phyloP scores from a whole-genome alignment of 768 basidiomycete species.

The Imleria badia region DNA sequence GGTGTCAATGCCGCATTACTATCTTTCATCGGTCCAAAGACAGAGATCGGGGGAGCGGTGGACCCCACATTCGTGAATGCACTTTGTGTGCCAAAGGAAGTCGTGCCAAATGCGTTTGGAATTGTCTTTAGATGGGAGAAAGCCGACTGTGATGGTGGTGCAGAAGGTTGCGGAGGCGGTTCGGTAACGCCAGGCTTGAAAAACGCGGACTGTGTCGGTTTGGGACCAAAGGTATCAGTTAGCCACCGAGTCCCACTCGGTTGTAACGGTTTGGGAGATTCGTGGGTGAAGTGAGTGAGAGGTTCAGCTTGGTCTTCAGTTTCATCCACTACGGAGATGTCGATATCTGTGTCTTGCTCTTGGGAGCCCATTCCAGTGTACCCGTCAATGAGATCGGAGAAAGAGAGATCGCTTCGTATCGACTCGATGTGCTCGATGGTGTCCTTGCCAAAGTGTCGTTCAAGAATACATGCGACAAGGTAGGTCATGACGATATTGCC shows the following conservation, averaged over 20 bases:
- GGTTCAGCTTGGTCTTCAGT: conserved; percentile 18
- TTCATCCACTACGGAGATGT: conserved; percentile 22
- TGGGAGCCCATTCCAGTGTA: conserved; percentile 32
- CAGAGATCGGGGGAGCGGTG: neutral
- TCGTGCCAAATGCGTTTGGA: conserved; percentile 35
- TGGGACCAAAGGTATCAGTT: conserved; percentile 31
- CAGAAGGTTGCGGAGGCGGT: conserved; percentile 13
- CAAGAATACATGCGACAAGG: conserved; percentile 85
- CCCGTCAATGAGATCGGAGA: conserved; percentile 73
- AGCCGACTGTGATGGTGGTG: conserved; percentile 23
- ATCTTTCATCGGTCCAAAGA: conserved; percentile 8
- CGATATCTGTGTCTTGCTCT: conserved; percentile 25
- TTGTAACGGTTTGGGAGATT: conserved; percentile 18
- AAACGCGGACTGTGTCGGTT: conserved; percentile 28
- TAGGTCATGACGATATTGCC: conserved; percentile 74
- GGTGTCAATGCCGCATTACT: neutral
- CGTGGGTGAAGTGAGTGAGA: neutral
- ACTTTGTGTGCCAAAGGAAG: conserved; percentile 19
- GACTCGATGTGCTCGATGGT: conserved; percentile 74
- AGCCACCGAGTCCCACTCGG: conserved; percentile 33
- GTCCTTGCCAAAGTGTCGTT: conserved; percentile 80
- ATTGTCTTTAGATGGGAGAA: conserved; percentile 36
- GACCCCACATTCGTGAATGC: neutral
- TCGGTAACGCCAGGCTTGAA: conserved; percentile 9
- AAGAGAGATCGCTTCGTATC: conserved; percentile 55